Conservation (phyloP, 2,329 filamentous ascomycete genomes). For the Ascochyta fabae region DNA sequence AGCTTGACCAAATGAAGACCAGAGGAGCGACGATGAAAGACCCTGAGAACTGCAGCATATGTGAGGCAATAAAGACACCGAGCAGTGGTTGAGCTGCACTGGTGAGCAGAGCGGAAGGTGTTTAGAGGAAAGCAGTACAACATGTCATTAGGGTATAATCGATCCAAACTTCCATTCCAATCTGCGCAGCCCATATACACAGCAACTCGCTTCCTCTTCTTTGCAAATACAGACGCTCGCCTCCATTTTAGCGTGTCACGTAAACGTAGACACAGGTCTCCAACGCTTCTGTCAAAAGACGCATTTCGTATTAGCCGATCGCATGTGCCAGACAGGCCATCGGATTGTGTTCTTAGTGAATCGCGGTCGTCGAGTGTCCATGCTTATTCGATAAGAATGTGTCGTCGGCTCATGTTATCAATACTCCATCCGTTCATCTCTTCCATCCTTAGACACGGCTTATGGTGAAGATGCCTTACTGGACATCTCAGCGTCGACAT, state of each 20-base stretch:
- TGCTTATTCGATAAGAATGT: constrained; percentile 1
- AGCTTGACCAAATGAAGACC: background rate
- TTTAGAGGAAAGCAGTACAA: background rate
- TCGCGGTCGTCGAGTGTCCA: constrained; percentile 2
- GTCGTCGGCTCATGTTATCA: constrained; percentile 4
- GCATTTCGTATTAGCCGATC: constrained; percentile 9
- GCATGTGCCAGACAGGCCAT: constrained; percentile 17
- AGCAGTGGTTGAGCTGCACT: background rate
- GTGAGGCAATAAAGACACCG: background rate
- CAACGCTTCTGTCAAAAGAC: background rate
- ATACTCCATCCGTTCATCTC: background rate
- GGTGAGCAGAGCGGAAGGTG: background rate
- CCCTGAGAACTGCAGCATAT: background rate
- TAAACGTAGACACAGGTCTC: background rate
- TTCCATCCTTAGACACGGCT: background rate
- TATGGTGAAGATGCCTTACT: constrained; percentile 28
- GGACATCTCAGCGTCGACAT: constrained; percentile 42
- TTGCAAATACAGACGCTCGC: background rate
- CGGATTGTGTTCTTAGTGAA: background rate
- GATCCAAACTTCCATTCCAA: background rate
- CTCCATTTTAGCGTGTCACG: background rate
- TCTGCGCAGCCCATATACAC: background rate
- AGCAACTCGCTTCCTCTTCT: background rate
- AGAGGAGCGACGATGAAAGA: background rate
- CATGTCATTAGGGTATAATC: constrained; percentile 19